A percentile compares a stretch with the other conserved stretches of the same genome.
These are phyloP conservation scores for Chytriomyces confervae DNA, from an alignment of 192 early-diverging fungal species.

Conservation along the genomic window DNA sequence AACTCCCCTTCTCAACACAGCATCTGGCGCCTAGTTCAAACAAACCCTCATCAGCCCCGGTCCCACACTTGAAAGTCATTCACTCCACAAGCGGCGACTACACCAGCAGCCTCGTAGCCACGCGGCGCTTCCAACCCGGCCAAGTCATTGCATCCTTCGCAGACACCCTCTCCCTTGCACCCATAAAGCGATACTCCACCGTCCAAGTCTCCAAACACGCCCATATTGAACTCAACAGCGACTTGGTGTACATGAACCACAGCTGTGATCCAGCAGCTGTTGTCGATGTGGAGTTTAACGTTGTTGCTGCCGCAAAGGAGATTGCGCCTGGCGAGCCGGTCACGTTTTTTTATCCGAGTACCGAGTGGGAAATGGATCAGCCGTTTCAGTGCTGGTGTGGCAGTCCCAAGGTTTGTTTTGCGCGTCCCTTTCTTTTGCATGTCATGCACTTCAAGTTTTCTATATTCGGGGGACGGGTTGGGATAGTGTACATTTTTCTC, in stretches of 20 bases:
- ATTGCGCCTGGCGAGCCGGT: constrained; percentile 46
- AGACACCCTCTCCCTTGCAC: constrained; percentile 8
- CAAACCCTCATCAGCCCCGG: background rate
- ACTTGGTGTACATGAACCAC: constrained; percentile 46
- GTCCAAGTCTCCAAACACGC: constrained; percentile 32
- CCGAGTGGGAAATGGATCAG: constrained; percentile 57
- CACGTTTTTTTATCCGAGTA: constrained; percentile 56
- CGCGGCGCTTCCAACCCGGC: constrained; percentile 20
- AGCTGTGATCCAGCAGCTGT: constrained; percentile 40
- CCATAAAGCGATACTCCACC: constrained; percentile 35
- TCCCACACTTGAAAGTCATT: constrained; percentile 12
- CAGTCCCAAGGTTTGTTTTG: constrained; percentile 26
- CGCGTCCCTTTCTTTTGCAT: background rate
- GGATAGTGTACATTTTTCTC: background rate
- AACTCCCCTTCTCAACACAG: background rate
- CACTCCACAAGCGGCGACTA: background rate
- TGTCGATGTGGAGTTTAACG: constrained; percentile 32
- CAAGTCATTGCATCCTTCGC: constrained; percentile 34
- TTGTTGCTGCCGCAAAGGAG: constrained; percentile 35
- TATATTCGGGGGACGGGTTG: too few relatives aligned
- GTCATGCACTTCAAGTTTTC: background rate
- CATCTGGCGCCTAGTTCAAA: background rate
- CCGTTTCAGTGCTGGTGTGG: constrained; percentile 58
- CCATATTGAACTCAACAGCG: constrained; percentile 42
- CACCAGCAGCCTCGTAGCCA: constrained; percentile 23